Evolutionary conservation across 257 asterid genomes (phyloP), one percentile per base, ranked within the genome.

Genomic region (Dorcoceras hygrometricum): DNA sequence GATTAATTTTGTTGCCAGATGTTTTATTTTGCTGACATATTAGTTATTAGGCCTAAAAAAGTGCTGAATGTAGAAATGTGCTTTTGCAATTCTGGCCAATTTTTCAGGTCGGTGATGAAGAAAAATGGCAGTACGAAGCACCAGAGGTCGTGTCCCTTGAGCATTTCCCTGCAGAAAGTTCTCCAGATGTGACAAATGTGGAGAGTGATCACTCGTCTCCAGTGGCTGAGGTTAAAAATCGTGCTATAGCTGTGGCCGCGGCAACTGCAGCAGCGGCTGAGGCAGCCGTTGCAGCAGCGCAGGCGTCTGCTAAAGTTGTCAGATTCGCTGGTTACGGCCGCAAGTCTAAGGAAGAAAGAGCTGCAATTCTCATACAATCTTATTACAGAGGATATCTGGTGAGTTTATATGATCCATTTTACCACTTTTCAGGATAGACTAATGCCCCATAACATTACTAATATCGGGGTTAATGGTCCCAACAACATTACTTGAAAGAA

Each of bases 91-190:
- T 39, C n/a, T 56, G 72, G 67, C 36, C 29, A 8, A 60, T 2
- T 57, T 76, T 73, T 20, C 78, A 86, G 89, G 84, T 82, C 79
- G 97, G 85, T 32, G 80, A 74, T 59, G 89, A 62, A 1, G 90
- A 83, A 43, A 87, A 79, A 74, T 86, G 91, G 95, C 89, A 85
- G 20, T 71, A 76, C 0, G 95, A 88, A 55, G 86, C 92, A 6
- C 95, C 95, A 5, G 97, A 94, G 59, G 97, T 88, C 0, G 89
- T 90, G 67, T 82, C 95, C 1, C 80, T 88, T 0, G 97, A 94
- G 80, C 96, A 88, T 77, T 94, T 90, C 53, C 92, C 95, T 0
- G 81, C 85, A 2, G 96, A 76, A 66, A 94, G 95, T 67, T 94
- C 97, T 23, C 90, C 96, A 2, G 98, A 91, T 39, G 25, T 66